A percentile compares a stretch with the other conserved stretches of the same genome.
These are phyloP conservation scores for Sporopachydermia quercuum DNA, from an alignment of 805 yeast genomes.

Conservation along the genomic window DNA sequence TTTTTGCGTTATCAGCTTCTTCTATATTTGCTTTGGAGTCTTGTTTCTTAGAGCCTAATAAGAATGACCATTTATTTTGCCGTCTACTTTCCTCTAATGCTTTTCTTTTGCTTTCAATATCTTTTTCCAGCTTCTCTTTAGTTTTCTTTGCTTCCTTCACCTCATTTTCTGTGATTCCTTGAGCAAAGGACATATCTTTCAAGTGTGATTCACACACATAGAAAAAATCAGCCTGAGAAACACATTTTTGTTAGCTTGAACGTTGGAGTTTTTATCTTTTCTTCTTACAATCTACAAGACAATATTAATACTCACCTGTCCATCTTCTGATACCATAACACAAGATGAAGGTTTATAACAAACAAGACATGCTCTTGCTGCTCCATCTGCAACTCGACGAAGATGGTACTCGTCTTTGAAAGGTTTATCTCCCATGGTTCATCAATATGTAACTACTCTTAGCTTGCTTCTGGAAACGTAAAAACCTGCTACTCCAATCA, in stretches of 20 bases:
- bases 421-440: slow-evolving; percentile 13
- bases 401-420: slow-evolving; percentile 28
- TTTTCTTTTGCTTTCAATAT: slow-evolving; percentile 18
- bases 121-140: slow-evolving; percentile 14
- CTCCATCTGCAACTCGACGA: slow-evolving; percentile 30
- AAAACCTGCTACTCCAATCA: too few species aligned
- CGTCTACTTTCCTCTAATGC: slow-evolving; percentile 17
- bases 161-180: slow-evolving; percentile 23
- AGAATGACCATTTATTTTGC: slow-evolving; percentile 9
- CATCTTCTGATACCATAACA: slow-evolving; percentile 32
- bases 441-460: too few species aligned
- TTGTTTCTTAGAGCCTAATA: slow-evolving; percentile 7
- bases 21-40: slow-evolving; percentile 9
- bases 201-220: slow-evolving; percentile 37
- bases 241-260: neutral
- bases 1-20: slow-evolving; percentile 8
- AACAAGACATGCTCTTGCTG: slow-evolving; percentile 31
- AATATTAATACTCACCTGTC: slow-evolving; percentile 11
- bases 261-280: neutral
- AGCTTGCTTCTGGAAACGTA: too few species aligned
- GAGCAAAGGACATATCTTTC: slow-evolving; percentile 32
- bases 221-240: slow-evolving; percentile 28
- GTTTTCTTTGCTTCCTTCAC: slow-evolving; percentile 18
- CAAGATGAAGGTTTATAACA: slow-evolving; percentile 38
- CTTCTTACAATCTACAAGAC: slow-evolving; percentile 1